Base-by-base conservation (phyloP, 345 rosid species). In the Hevea brasiliensis region DNA sequence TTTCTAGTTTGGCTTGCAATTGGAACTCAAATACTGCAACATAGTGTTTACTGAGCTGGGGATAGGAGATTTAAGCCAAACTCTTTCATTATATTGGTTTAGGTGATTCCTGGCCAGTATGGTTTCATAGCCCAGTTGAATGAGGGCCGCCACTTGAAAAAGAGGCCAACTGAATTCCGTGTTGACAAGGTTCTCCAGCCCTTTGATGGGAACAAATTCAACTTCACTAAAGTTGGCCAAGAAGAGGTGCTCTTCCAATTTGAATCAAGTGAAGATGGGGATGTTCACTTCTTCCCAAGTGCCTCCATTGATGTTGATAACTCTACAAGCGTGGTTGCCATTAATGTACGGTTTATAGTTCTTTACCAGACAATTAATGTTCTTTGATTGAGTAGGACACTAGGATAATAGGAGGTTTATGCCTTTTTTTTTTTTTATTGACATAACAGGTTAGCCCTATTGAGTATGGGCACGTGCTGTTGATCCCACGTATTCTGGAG, bases 211-310 rank as follows among this genome's bases (percentile, higher is more conserved):
- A 91, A 68, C 87, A 95, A 95, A 78, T 95, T 95, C 79, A 95
- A 91, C 79, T 95, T 95, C 84, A 92, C 96, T 63, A 92, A 95
- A 80, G 90, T 95, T 37, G 93, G 93, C 40, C 99, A 89, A 75
- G 99, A 95, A 76, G 99, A 95, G 87, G 81, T 95, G 73, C 97
- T 95, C 72, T 91, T 95, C 82, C 98, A 90, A 87, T 90, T 95
- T 72, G 89, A 88, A 81, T 92, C 92, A 7, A 92, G 96, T 9
- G 89, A 90, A 72, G 90, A 89, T 65, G 89, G 84, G 27, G 86
- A 85, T 74, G 72, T 79, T 44, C 90, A 86, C 70, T 90, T 90
- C 88, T 71, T 75, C 72, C 87, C 95, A 7, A 71, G 60, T 65
- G 96, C 90, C 63, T 89, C 93, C 0, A 23, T 94, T 20, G 90